These are phyloP conservation scores for Aspergillus ochraceoroseus DNA, from an alignment of 2,329 filamentous ascomycete genomes.

Conservation along the genomic window DNA sequence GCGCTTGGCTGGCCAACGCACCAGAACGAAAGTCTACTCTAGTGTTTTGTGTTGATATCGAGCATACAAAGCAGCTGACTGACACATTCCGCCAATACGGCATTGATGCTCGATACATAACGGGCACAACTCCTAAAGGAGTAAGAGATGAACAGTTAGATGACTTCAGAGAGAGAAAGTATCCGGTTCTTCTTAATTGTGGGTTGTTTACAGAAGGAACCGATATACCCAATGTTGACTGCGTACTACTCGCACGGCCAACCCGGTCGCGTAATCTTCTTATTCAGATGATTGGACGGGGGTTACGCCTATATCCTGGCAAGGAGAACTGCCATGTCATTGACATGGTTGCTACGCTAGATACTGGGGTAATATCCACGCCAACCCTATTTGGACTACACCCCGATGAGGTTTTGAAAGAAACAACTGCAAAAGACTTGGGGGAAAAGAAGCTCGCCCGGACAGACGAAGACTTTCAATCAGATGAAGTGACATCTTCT, in stretches of 20 bases:
- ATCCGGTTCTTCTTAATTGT: constrained; percentile 87
- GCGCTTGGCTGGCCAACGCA: constrained; percentile 78
- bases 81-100: constrained; percentile 70
- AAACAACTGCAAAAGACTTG: constrained; percentile 61
- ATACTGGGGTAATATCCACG: constrained; percentile 79
- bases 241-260: constrained; percentile 78
- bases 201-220: constrained; percentile 97
- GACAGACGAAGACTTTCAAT: constrained; percentile 36
- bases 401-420: constrained; percentile 68
- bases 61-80: constrained; percentile 72
- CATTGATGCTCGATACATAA: constrained; percentile 81
- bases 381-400: constrained; percentile 92
- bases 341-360: constrained; percentile 85
- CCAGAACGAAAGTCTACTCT: constrained; percentile 72
- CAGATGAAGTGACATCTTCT: neutral
- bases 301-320: constrained; percentile 73
- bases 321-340: constrained; percentile 92
- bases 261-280: constrained; percentile 90
- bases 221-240: constrained; percentile 96
- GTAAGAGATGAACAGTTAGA: constrained; percentile 66
- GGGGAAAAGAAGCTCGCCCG: constrained; percentile 39
- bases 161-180: constrained; percentile 69
- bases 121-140: constrained; percentile 67
- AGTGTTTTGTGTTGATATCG: constrained; percentile 88
- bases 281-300: constrained; percentile 95